phyloP scores from a whole-genome alignment of 768 basidiomycete species.

The Amylocystis lapponica region DNA sequence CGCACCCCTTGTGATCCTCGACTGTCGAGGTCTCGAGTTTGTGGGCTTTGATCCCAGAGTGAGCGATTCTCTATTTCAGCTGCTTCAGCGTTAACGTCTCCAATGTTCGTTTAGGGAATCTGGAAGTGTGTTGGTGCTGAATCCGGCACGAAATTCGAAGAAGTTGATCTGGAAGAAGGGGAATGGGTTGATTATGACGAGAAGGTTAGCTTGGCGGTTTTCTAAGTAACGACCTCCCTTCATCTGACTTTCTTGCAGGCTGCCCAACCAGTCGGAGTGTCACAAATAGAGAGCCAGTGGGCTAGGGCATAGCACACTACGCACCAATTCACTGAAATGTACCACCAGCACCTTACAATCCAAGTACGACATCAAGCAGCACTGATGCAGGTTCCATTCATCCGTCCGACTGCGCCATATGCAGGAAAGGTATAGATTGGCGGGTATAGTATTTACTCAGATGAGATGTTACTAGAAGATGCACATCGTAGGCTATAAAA shows the following conservation, averaged over 20 bases:
- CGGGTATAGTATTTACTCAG: no score
- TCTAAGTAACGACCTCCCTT: not conserved
- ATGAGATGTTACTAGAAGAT: not conserved
- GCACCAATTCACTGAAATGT: no score
- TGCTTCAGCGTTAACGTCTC: not conserved
- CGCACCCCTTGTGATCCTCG: conserved; percentile 61
- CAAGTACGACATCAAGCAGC: no score
- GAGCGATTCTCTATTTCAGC: conserved; percentile 17
- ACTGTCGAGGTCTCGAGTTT: conserved; percentile 87
- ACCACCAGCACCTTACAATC: no score
- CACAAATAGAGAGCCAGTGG: conserved; percentile 61
- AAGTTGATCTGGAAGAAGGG: conserved; percentile 59
- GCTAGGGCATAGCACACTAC: conserved; percentile 63
- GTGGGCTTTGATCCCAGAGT: conserved; percentile 70
- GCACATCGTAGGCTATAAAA: no score
- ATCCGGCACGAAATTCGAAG: conserved; percentile 49
- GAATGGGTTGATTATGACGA: conserved; percentile 93
- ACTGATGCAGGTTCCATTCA: no score
- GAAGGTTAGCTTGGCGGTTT: conserved; percentile 60
- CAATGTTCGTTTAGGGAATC: conserved; percentile 44
- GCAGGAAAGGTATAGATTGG: no score
- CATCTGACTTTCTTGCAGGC: conserved; percentile 33
- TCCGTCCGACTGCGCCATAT: no score
- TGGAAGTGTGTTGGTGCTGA: conserved; percentile 72
- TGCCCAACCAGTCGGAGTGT: conserved; percentile 63